Conservation (phyloP, 2,329 filamentous ascomycete species). For the Xenoacremonium recifei region DNA sequence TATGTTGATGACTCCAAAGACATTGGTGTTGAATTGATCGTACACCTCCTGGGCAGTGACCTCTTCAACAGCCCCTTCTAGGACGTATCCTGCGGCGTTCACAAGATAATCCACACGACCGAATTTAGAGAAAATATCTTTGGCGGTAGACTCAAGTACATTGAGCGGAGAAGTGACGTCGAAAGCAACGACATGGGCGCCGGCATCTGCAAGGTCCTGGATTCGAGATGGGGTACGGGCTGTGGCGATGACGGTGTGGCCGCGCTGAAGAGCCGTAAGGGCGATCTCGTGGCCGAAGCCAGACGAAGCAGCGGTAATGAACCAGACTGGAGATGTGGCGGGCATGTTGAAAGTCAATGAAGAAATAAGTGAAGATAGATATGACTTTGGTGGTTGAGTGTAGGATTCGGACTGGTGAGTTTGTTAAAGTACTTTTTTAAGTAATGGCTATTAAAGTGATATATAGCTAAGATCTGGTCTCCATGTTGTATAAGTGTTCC, state of each 20-base stretch:
- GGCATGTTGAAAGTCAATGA: slow-evolving; percentile 2
- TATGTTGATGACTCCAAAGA: slow-evolving; percentile 51
- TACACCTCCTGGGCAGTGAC: slow-evolving; percentile 34
- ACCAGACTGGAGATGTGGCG: slow-evolving; percentile 41
- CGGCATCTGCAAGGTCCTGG: slow-evolving; percentile 39
- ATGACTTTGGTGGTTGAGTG: too few relatives aligned
- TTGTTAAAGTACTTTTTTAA: too few relatives aligned
- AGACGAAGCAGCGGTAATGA: slow-evolving; percentile 51
- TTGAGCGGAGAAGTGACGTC: slow-evolving; percentile 44
- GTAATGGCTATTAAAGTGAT: too few relatives aligned
- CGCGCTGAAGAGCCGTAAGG: slow-evolving; percentile 40
- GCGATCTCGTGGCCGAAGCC: slow-evolving; percentile 50
- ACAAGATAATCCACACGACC: slow-evolving; percentile 47
- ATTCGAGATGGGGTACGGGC: slow-evolving; percentile 41
- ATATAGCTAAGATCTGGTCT: too few relatives aligned
- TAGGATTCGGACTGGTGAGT: too few relatives aligned
- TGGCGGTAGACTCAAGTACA: slow-evolving; percentile 34
- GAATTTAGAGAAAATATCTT: slow-evolving; percentile 29
- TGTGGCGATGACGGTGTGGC: slow-evolving; percentile 51
- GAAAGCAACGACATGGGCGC: slow-evolving; percentile 42
- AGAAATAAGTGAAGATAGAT: neutral
- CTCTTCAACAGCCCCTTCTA: slow-evolving; percentile 43
- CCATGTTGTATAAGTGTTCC: too few relatives aligned
- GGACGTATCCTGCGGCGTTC: slow-evolving; percentile 46
- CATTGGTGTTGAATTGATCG: slow-evolving; percentile 49